Conservation (phyloP, 176 grass and related monocot genomes). For the Aegilops sharonensis region DNA sequence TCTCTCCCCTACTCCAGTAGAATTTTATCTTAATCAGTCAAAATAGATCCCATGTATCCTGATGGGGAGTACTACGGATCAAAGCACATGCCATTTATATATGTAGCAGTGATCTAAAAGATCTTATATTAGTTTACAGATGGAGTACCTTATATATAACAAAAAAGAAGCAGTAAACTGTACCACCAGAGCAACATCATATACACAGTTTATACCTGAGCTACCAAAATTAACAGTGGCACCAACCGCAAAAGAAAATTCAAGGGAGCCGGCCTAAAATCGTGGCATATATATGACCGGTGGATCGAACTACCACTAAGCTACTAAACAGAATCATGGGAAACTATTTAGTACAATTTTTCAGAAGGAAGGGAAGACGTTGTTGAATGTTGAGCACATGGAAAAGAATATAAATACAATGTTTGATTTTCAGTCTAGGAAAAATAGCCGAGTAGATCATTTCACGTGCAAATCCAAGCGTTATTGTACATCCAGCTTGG, state of each 20-base stretch:
- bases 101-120: background rate
- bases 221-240: background rate
- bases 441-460: slow-evolving; percentile 1
- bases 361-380: too few species aligned
- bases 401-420: slow-evolving; percentile 19
- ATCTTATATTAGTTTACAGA: too few species aligned
- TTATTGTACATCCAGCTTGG: background rate
- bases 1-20: too few species aligned
- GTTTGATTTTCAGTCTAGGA: slow-evolving; percentile 14
- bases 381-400: slow-evolving; percentile 2
- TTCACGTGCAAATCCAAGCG: background rate
- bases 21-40: too few species aligned
- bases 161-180: background rate
- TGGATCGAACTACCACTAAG: slow-evolving; percentile 13
- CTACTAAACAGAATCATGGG: slow-evolving; percentile 4
- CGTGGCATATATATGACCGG: background rate
- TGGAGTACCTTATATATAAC: background rate
- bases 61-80: too few species aligned
- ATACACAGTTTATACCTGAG: slow-evolving; percentile 6
- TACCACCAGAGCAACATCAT: background rate
- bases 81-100: background rate
- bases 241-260: background rate
- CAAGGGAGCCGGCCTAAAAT: background rate
- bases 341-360: slow-evolving; percentile 21
- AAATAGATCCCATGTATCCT: too few species aligned